Evolutionary conservation across 1,284 basidiomycete species (phyloP).

Genomic region (Schizophyllum amplum): DNA sequence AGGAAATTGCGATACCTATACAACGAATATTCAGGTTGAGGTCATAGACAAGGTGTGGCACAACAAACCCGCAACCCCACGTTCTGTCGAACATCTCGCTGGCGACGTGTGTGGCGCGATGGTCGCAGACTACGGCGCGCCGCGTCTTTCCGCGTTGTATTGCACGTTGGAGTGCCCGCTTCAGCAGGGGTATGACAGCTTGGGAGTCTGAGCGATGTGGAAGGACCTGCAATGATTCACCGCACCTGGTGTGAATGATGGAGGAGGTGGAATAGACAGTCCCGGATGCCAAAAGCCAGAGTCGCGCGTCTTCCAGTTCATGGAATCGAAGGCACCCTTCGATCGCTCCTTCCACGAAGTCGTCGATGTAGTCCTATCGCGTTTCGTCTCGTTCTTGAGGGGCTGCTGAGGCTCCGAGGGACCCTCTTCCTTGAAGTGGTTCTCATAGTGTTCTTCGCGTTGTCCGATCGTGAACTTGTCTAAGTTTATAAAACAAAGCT

Average conservation of each 20-base stretch:
- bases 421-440: slow-evolving; percentile 28
- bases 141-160: slow-evolving; percentile 23
- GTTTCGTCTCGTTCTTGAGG: slow-evolving; percentile 2
- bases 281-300: slow-evolving; percentile 53
- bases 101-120: slow-evolving; percentile 51
- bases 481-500: slow-evolving; percentile 39
- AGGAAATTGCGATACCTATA: slow-evolving; percentile 80
- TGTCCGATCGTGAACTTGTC: slow-evolving; percentile 23
- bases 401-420: not conserved
- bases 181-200: slow-evolving; percentile 67
- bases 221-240: not conserved
- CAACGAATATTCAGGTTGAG: not conserved
- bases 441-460: slow-evolving; percentile 41
- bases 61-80: slow-evolving; percentile 79
- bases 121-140: slow-evolving; percentile 60
- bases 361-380: slow-evolving; percentile 1
- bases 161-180: slow-evolving; percentile 39
- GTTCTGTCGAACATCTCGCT: slow-evolving; percentile 48
- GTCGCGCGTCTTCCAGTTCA: slow-evolving; percentile 30
- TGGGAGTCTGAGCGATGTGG: not conserved
- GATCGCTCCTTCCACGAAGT: slow-evolving; percentile 5
- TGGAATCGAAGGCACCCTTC: slow-evolving; percentile 7
- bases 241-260: slow-evolving; percentile 66
- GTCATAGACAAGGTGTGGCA: slow-evolving; percentile 14
- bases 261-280: slow-evolving; percentile 41